Conservation (phyloP, 2,329 filamentous ascomycete species). For the Colletotrichum falcatum region DNA sequence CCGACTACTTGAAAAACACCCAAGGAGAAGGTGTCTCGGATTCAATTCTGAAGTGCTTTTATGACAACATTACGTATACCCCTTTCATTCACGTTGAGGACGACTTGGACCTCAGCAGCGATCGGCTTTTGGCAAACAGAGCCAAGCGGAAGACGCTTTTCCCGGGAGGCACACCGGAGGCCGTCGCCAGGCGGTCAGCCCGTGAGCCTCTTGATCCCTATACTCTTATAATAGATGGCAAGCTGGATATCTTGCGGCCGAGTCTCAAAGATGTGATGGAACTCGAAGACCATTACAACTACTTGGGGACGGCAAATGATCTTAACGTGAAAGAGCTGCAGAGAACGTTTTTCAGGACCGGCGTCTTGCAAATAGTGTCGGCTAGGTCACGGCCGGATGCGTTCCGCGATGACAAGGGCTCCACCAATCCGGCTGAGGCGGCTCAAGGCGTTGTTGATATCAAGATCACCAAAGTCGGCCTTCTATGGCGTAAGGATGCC, state of each 20-base stretch:
- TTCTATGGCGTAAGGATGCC: slow-evolving; percentile 92
- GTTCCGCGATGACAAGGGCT: slow-evolving; percentile 89
- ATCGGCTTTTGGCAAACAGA: slow-evolving; percentile 78
- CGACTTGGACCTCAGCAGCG: slow-evolving; percentile 82
- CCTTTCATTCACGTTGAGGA: slow-evolving; percentile 98
- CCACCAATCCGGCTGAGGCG: slow-evolving; percentile 85
- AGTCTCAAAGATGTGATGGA: slow-evolving; percentile 93
- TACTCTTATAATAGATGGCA: slow-evolving; percentile 90
- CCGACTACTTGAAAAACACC: slow-evolving; percentile 95
- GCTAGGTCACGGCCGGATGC: slow-evolving; percentile 93
- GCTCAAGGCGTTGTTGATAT: slow-evolving; percentile 96
- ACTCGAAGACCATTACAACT: slow-evolving; percentile 91
- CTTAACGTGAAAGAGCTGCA: slow-evolving; percentile 87
- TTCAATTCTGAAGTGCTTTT: slow-evolving; percentile 94
- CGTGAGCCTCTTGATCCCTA: slow-evolving; percentile 97
- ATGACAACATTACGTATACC: slow-evolving; percentile 98
- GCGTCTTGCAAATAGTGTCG: slow-evolving; percentile 94
- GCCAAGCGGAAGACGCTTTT: slow-evolving; percentile 78
- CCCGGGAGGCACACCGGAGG: slow-evolving; percentile 72
- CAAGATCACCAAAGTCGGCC: slow-evolving; percentile 94
- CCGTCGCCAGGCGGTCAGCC: slow-evolving; percentile 67
- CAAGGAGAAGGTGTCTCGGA: slow-evolving; percentile 92
- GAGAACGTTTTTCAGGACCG: slow-evolving; percentile 90
- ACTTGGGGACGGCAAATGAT: slow-evolving; percentile 79
- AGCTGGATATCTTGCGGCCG: slow-evolving; percentile 84